A percentile compares a stretch with the other conserved stretches of the same genome.
Evolutionary conservation across 2,329 filamentous ascomycete species (phyloP).

Genomic region (Teratosphaeria epicoccoides): DNA sequence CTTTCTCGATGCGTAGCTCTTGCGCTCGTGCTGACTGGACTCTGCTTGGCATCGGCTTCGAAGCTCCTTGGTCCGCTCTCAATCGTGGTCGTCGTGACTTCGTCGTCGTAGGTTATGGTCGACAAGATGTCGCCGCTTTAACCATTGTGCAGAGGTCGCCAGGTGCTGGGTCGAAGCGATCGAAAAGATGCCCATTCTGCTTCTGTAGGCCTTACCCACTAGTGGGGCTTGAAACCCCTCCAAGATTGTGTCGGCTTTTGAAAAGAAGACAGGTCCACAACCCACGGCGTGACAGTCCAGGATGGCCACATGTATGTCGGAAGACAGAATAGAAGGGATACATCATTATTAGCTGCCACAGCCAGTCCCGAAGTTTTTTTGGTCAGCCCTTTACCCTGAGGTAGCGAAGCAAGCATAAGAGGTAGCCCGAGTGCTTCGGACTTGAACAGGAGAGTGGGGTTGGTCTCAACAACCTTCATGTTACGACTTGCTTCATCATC

Average conservation of each 20-base stretch:
- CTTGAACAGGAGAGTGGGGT: background rate
- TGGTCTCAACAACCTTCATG: background rate
- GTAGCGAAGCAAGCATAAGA: background rate
- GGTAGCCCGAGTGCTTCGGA: no score
- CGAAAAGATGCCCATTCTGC: no score
- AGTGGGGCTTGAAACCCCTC: background rate
- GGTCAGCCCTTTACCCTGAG: background rate
- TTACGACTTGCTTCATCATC: constrained; percentile 1
- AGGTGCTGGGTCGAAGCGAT: no score
- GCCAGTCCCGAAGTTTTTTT: background rate
- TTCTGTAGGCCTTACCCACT: no score
- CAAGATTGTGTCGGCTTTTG: background rate
- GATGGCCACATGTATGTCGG: background rate
- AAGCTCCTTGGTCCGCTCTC: no score
- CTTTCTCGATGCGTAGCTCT: no score
- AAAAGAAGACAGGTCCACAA: background rate
- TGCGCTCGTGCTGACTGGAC: no score
- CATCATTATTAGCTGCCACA: background rate
- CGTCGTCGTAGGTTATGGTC: no score
- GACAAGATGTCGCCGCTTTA: no score
- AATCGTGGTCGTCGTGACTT: no score
- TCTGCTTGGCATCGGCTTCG: background rate
- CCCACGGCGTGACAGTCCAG: background rate
- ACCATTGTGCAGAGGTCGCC: no score
- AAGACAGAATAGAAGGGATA: background rate